Evolutionary conservation across 345 rosid species (phyloP).

Genomic region (Iberis pinnata): DNA sequence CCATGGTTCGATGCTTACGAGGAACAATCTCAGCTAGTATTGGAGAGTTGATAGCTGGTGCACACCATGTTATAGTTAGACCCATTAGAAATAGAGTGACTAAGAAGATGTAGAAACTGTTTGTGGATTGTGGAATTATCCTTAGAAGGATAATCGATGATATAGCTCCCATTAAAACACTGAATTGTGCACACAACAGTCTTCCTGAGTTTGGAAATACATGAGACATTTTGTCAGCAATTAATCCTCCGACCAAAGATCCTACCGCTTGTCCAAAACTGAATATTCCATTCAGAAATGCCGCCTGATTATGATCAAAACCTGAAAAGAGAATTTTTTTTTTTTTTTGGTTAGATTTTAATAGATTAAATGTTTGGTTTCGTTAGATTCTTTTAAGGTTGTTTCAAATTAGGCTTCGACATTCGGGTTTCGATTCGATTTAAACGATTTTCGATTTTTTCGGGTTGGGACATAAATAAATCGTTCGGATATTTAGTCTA

Average conservation of each 20-base stretch:
- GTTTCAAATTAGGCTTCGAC: too few relatives aligned
- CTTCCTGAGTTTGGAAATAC: slow-evolving; percentile 64
- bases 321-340: slow-evolving; percentile 37
- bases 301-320: slow-evolving; percentile 58
- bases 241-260: slow-evolving; percentile 57
- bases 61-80: slow-evolving; percentile 76
- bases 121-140: slow-evolving; percentile 54
- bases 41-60: slow-evolving; percentile 69
- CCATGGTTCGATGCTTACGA: slow-evolving; percentile 70
- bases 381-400: too few relatives aligned
- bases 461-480: too few relatives aligned
- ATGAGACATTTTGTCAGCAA: slow-evolving; percentile 58
- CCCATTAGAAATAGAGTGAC: slow-evolving; percentile 68
- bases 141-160: slow-evolving; percentile 65
- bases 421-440: too few relatives aligned
- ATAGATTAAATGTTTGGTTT: too few relatives aligned
- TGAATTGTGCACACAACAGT: slow-evolving; percentile 87
- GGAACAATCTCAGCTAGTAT: slow-evolving; percentile 90
- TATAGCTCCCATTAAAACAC: slow-evolving; percentile 77
- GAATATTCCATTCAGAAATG: slow-evolving; percentile 56
- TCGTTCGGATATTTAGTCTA: too few relatives aligned
- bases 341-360: too few relatives aligned
- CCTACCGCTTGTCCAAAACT: slow-evolving; percentile 71
- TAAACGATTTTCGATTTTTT: too few relatives aligned
- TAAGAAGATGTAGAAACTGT: slow-evolving; percentile 55